phyloP scores from a whole-genome alignment of 2,329 filamentous ascomycete genomes.

The Trichophyton simii region DNA sequence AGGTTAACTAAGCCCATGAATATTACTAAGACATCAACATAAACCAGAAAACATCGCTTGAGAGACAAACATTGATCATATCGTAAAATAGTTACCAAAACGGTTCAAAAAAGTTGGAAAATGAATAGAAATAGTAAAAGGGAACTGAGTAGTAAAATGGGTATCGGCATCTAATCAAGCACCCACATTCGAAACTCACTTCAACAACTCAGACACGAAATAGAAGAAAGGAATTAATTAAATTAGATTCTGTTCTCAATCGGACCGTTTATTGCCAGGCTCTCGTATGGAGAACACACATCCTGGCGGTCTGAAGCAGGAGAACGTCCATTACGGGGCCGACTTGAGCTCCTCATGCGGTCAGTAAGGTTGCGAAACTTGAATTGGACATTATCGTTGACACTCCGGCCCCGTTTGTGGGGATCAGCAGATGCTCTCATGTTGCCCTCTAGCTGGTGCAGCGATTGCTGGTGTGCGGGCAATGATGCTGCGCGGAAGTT shows the following conservation, averaged over 20 bases:
- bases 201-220: not conserved
- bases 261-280: conserved; percentile 11
- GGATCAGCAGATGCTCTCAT: conserved; percentile 24
- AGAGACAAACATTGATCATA: not conserved
- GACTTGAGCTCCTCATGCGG: conserved; percentile 47
- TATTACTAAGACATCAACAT: not conserved
- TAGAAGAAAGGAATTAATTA: not conserved
- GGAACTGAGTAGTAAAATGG: not conserved
- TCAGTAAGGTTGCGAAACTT: conserved; percentile 44
- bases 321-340: conserved; percentile 38
- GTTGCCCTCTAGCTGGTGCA: conserved; percentile 24
- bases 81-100: not conserved
- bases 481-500: conserved; percentile 20
- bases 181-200: not conserved
- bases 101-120: not conserved
- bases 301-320: conserved; percentile 24
- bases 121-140: not conserved
- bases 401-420: conserved; percentile 43
- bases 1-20: not conserved
- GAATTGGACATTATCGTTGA: conserved; percentile 41
- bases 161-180: not conserved
- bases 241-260: not conserved
- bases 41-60: not conserved
- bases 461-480: conserved; percentile 13
- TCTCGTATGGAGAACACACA: conserved; percentile 22